Base-by-base conservation (phyloP, 495 filamentous ascomycete genomes). In the Trichoderma asperelloides region DNA sequence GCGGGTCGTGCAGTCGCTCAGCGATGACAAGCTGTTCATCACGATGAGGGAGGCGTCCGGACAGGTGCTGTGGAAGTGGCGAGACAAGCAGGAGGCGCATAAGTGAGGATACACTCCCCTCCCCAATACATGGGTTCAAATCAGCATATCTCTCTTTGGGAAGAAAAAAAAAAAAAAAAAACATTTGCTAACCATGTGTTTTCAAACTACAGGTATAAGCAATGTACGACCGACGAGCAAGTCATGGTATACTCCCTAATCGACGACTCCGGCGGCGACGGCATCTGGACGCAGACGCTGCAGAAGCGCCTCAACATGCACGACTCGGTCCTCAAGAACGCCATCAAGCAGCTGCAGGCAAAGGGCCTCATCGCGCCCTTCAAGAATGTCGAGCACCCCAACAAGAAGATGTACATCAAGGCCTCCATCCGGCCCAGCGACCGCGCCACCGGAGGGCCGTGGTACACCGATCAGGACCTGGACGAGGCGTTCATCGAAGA, bases 381-480 rank as follows among this genome's bases (percentile, higher is more conserved):
- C 76, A 86, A 86, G 68, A 86, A 81, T 66, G 86, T 88, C 65
- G 85, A 88, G 76, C 82, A 87, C 69, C 85, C 82, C 11, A 83
- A 82, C 63, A 83, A 85, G 64, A 96, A 92, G 74, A 91, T 89
- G 76, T 91, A 92, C 77, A 96, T 98, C 80, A 92, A 93, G 75
- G 82, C 85, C 64, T 82, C 84, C 66, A 79, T 96, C 28, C 82
- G 84, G 16, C 94, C 96, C 2, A 89, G 88, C 45, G 93, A 96
- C 43, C 89, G 95, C 62, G 88, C 93, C 23, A 96, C 92, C 0
- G 96, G 95, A 49, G 95, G 96, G 6, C 88, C 91, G 21, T 98
- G 93, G 91, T 97, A 92, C 71, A 93, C 89, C 25, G 90, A 96
- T 64, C 90, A 89, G 9, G 89, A 90, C 47, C 83, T 97, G 3